A percentile compares a stretch with the other conserved stretches of the same genome.
phyloP scores from a whole-genome alignment of 1,139 yeast genomes.

The Geotrichum klebahnii region DNA sequence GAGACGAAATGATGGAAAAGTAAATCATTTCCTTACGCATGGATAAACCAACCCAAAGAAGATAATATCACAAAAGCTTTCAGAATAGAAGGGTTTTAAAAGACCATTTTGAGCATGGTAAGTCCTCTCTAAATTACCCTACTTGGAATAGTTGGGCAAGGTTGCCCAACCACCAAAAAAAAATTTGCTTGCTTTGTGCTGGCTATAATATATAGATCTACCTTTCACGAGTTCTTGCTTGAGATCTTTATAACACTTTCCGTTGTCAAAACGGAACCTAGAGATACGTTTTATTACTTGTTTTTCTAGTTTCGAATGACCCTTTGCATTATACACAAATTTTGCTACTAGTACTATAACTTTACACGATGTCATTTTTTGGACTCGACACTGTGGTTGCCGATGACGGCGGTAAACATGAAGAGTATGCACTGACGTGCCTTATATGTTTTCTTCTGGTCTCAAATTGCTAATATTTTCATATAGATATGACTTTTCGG shows the following conservation, averaged over 20 bases:
- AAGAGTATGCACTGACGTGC: constrained; percentile 44
- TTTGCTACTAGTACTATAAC: neutral
- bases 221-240: no score
- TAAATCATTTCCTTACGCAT: no score
- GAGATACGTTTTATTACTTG: neutral
- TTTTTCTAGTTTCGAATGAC: neutral
- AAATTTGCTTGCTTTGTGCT: no score
- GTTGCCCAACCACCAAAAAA: no score
- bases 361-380: constrained; percentile 41
- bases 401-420: constrained; percentile 28
- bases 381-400: constrained; percentile 37
- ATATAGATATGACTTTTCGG: constrained; percentile 44
- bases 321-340: neutral
- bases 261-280: neutral
- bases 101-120: no score
- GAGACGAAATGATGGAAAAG: no score
- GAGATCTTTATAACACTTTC: neutral
- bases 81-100: no score
- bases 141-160: no score
- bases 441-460: constrained; percentile 32
- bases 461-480: neutral
- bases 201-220: no score
- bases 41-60: no score
- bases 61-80: no score
- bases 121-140: no score